A percentile compares a stretch with the other conserved stretches of the same genome.
phyloP scores from a whole-genome alignment of 148 eudicot species.

The Chenopodium suecicum region DNA sequence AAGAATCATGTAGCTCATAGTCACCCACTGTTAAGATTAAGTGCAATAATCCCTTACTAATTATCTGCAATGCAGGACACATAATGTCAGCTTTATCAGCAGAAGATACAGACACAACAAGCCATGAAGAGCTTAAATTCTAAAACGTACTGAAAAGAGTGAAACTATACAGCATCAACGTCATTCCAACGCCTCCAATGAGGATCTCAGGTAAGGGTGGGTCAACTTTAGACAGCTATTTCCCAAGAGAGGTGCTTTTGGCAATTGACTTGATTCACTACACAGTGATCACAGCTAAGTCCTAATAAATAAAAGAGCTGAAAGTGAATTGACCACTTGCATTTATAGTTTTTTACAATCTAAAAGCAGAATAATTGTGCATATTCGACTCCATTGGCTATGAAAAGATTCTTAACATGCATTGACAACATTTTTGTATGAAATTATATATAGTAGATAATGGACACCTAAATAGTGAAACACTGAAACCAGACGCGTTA shows the following conservation, averaged over 20 bases:
- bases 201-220: neutral
- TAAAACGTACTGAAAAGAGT: neutral
- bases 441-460: neutral
- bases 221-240: neutral
- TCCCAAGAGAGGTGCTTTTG: neutral
- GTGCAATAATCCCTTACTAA: too few species aligned
- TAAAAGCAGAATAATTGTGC: too few species aligned
- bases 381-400: neutral
- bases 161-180: neutral
- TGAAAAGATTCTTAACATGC: neutral
- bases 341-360: neutral
- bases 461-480: neutral
- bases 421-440: neutral
- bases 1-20: neutral
- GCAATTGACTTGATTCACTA: neutral
- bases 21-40: neutral
- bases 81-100: neutral
- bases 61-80: neutral
- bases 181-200: neutral
- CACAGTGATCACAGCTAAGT: neutral
- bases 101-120: neutral
- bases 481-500: neutral
- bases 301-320: too few species aligned
- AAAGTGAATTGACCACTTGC: too few species aligned
- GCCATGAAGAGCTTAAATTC: neutral